Evolutionary conservation across 1,139 yeast genomes (phyloP).

Genomic region (Pichia sp.): DNA sequence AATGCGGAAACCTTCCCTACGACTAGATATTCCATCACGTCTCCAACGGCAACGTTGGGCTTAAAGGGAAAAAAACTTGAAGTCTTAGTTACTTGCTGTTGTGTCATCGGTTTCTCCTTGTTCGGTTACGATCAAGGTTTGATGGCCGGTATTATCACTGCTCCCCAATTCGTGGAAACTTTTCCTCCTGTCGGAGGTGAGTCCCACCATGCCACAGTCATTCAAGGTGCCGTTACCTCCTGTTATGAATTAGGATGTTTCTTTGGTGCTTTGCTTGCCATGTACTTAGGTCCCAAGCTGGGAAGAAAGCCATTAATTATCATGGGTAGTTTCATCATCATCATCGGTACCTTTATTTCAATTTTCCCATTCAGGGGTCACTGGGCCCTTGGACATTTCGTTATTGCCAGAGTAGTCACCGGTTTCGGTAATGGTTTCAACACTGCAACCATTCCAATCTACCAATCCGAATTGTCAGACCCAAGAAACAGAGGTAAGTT

Average conservation of each 20-base stretch:
- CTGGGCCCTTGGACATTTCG: conserved; percentile 49
- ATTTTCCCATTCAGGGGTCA: conserved; percentile 48
- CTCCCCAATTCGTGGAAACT: conserved; percentile 50
- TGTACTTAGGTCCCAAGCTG: conserved; percentile 54
- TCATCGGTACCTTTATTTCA: conserved; percentile 62
- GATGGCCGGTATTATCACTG: conserved; percentile 67
- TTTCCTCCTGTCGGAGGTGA: conserved; percentile 50
- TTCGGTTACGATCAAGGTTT: conserved; percentile 84
- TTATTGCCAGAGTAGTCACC: conserved; percentile 52
- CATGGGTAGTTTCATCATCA: conserved; percentile 54
- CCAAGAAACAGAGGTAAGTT: conserved; percentile 69
- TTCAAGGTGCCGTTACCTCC: conserved; percentile 67
- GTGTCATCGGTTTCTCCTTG: conserved; percentile 63
- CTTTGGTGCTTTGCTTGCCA: conserved; percentile 62
- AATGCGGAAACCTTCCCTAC: conserved; percentile 9
- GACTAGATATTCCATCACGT: conserved; percentile 5
- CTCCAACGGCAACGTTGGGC: conserved; percentile 37
- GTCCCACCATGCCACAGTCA: conserved; percentile 37
- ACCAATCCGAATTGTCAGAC: conserved; percentile 75
- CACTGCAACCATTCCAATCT: conserved; percentile 76
- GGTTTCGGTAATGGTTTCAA: conserved; percentile 78
- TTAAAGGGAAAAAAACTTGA: conserved; percentile 43
- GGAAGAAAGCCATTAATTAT: conserved; percentile 68
- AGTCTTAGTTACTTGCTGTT: conserved; percentile 47
- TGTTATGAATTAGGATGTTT: conserved; percentile 76